phyloP scores from a whole-genome alignment of 306 rosid species.

The Echinosophora koreensis region DNA sequence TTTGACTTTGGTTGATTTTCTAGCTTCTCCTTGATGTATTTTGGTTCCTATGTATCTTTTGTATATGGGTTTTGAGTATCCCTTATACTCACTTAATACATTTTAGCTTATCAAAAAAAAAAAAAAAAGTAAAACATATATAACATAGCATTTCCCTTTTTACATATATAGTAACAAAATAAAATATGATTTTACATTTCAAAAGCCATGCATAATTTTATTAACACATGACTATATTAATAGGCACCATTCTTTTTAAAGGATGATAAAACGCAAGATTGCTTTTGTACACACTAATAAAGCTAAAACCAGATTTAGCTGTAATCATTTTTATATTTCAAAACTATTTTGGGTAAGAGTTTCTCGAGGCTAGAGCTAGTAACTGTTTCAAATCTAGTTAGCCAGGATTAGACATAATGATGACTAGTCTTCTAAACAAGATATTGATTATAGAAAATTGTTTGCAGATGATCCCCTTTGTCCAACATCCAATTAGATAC shows the following conservation, averaged over 20 bases:
- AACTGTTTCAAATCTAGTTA: slow-evolving; percentile 36
- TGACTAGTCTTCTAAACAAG: slow-evolving; percentile 42
- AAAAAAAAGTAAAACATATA: not conserved
- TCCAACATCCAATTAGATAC: slow-evolving; percentile 50
- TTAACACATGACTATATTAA: not conserved
- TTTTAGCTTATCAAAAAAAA: too few relatives aligned
- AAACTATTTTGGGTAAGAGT: slow-evolving; percentile 43
- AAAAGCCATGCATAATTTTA: slow-evolving; percentile 7
- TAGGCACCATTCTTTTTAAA: not conserved
- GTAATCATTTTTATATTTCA: slow-evolving; percentile 33
- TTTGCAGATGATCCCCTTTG: slow-evolving; percentile 34
- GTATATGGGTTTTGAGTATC: too few relatives aligned
- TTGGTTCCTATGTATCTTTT: too few relatives aligned
- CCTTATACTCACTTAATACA: too few relatives aligned
- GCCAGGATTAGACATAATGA: slow-evolving; percentile 27
- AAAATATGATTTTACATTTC: slow-evolving; percentile 3
- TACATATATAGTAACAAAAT: not conserved
- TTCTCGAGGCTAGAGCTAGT: slow-evolving; percentile 40
- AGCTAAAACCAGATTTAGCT: slow-evolving; percentile 41
- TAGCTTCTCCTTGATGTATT: too few relatives aligned
- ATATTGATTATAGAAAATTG: slow-evolving; percentile 37
- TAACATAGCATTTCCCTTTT: not conserved
- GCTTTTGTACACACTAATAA: slow-evolving; percentile 49
- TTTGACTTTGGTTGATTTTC: too few relatives aligned
- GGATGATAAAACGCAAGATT: slow-evolving; percentile 41